Evolutionary conservation across 352 stramenopile species (phyloP).

Genomic region (Phytophthora niederhauseri): DNA sequence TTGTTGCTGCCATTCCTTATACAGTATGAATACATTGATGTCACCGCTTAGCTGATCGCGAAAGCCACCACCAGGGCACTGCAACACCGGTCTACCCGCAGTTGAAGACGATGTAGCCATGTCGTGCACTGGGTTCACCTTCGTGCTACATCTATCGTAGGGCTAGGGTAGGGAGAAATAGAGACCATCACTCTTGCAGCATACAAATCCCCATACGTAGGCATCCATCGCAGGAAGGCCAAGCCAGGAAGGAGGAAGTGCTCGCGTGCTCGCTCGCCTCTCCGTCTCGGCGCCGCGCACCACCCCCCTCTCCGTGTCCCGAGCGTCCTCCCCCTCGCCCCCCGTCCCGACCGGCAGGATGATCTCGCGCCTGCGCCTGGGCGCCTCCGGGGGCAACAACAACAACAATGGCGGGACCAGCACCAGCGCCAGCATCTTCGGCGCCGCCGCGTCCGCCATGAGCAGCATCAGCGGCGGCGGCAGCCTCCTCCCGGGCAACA

Average conservation of each 20-base stretch:
- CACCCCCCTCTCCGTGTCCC: neutral
- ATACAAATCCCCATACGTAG: conserved; percentile 20
- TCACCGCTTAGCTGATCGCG: neutral
- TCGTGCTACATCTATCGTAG: conserved; percentile 17
- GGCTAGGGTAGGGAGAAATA: conserved; percentile 9
- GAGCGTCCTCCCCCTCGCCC: neutral
- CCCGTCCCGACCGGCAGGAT: conserved; percentile 32
- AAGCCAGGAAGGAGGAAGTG: conserved; percentile 1
- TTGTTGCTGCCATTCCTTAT: conserved; percentile 9
- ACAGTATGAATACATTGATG: conserved; percentile 24
- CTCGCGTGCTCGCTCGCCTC: neutral
- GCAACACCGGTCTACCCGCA: conserved; percentile 10
- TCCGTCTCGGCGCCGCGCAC: neutral
- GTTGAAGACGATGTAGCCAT: conserved; percentile 26
- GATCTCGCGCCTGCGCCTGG: conserved; percentile 76
- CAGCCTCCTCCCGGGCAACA: conserved; percentile 53
- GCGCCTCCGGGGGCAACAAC: conserved; percentile 41
- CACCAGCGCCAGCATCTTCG: conserved; percentile 75
- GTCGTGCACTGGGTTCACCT: conserved; percentile 2
- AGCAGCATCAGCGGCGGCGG: conserved; percentile 52
- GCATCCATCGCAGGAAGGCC: conserved; percentile 18
- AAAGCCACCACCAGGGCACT: neutral
- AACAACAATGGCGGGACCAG: conserved; percentile 39
- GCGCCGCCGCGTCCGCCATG: conserved; percentile 49
- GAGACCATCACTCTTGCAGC: conserved; percentile 19